Evolutionary conservation across 768 basidiomycete genomes (phyloP), one percentile per base, ranked within the genome.

Genomic region (Naematelia aurantialba): DNA sequence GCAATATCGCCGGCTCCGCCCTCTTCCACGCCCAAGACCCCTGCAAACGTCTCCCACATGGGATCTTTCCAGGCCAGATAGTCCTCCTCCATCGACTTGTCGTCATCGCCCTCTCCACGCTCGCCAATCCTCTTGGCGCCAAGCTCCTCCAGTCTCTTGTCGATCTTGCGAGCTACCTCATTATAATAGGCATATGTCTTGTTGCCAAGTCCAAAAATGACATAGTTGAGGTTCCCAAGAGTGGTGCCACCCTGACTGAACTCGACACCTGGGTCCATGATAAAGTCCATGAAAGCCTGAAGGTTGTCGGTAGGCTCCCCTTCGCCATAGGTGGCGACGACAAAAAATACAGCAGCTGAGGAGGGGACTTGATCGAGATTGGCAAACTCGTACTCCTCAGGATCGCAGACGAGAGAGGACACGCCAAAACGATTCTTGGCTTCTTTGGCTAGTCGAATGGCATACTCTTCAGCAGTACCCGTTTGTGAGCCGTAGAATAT

Each of bases 51-150:
- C 13, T 88, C 86, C 89, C 92, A 97, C 91, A 97, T 93, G 66
- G 82, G 83, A 72, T 98, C 94, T 78, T 99, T 99, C 94, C 94
- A 99, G 68, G 89, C 93, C 13, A 99, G 84, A 76, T 99, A 99
- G 77, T 99, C 94, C 80, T 99, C 94, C 77, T 99, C 94, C 93
- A 98, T 97, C 73, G 89, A 91, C 82, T 96, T 96, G 79, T 99
- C 94, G 72, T 98, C 94, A 73, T 99, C 94, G 63, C 94, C 94
- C 78, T 97, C 92, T 12, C 94, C 94, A 34, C 87, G 82, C 74
- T 87, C 86, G 45, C 92, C 92, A 34, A 97, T 88, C 50, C 91
- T 85, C 54, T 81, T 75, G 24, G 84, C 94, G 25, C 91, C 93
- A 81, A 91, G 86, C 71, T 86, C 84, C 4, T 83, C 77, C 59